Evolutionary conservation across 345 rosid species (phyloP).

Genomic region (Chamaenerion angustifolium): DNA sequence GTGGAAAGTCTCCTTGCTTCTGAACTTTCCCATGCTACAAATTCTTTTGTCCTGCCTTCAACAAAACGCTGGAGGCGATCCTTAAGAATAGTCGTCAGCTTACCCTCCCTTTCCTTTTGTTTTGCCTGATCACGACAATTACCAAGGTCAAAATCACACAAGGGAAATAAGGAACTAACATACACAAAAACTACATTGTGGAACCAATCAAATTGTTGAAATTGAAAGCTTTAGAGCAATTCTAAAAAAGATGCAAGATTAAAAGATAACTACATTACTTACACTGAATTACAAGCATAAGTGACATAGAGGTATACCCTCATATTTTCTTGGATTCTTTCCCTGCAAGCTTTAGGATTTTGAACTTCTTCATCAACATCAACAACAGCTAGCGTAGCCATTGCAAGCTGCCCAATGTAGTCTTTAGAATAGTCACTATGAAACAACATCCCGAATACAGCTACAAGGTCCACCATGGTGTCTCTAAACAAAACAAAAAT

Average conservation of each 20-base stretch:
- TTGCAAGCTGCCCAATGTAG: constrained; percentile 74
- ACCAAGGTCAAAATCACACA: no score
- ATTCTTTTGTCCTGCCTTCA: constrained; percentile 50
- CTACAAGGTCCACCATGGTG: constrained; percentile 73
- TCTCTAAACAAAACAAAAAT: constrained; percentile 32
- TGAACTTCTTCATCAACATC: constrained; percentile 41
- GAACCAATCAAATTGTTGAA: no score
- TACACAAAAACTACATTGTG: no score
- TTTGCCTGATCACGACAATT: constrained; percentile 21
- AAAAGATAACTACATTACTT: no score
- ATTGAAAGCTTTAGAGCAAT: no score
- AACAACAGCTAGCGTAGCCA: constrained; percentile 45
- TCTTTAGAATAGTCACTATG: constrained; percentile 88
- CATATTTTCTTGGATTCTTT: constrained; percentile 54
- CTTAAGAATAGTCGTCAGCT: constrained; percentile 41
- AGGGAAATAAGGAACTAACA: no score
- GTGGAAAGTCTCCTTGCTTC: constrained; percentile 13
- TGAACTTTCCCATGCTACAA: constrained; percentile 44
- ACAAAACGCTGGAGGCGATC: constrained; percentile 51
- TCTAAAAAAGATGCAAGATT: no score
- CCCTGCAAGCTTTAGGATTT: constrained; percentile 32
- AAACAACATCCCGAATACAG: constrained; percentile 87
- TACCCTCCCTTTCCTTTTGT: constrained; percentile 62
- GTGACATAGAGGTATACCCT: constrained; percentile 23
- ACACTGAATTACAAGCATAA: no score